phyloP scores from a whole-genome alignment of 352 stramenopile genomes.

The Phytophthora tubulina region DNA sequence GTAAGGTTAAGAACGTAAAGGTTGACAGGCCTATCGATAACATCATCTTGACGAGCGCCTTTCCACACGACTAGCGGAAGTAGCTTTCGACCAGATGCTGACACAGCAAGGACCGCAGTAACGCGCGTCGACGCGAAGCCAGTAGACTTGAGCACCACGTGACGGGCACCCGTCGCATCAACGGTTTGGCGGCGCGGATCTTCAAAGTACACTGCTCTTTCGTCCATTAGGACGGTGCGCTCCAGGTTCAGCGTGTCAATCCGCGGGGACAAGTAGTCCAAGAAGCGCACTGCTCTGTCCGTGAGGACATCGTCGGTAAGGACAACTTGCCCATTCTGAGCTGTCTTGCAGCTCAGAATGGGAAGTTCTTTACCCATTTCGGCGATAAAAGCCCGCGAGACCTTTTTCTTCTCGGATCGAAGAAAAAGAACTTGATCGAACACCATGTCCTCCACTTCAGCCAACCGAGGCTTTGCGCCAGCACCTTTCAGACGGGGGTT shows the following conservation, averaged over 20 bases:
- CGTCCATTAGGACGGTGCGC: conserved; percentile 7
- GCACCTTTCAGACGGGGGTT: conserved; percentile 6
- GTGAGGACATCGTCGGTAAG: background rate
- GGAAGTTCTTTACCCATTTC: background rate
- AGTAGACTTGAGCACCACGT: conserved; percentile 6
- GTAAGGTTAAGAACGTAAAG: no score
- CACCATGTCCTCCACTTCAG: conserved; percentile 8
- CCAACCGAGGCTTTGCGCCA: conserved; percentile 3
- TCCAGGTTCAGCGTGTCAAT: background rate
- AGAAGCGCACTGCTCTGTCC: background rate
- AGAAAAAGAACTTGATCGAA: conserved; percentile 8
- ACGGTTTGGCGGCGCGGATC: background rate
- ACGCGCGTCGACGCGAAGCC: conserved; percentile 2
- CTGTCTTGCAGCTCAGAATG: background rate
- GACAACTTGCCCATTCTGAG: background rate
- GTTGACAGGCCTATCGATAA: no score
- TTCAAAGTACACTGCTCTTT: conserved; percentile 1
- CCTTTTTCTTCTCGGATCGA: conserved; percentile 6
- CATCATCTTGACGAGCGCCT: background rate
- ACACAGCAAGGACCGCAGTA: background rate
- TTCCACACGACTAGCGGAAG: conserved; percentile 2
- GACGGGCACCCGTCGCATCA: background rate
- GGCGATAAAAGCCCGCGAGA: background rate
- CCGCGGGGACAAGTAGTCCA: background rate
- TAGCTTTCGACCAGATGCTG: background rate